Conservation (phyloP, 257 asterid species). For the Rhazya stricta region DNA sequence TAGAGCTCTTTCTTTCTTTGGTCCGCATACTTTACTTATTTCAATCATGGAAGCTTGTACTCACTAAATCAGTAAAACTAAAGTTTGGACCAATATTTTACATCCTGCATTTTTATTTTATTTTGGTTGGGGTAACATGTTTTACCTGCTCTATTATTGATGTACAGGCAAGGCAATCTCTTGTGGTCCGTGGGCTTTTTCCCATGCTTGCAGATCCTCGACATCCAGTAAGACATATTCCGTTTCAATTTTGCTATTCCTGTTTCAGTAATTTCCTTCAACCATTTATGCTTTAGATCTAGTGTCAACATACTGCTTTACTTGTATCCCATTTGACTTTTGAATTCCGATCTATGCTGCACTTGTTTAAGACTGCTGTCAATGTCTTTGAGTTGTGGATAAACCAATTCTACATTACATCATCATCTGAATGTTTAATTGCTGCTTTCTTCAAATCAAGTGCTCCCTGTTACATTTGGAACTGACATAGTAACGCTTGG, state of each 20-base stretch:
- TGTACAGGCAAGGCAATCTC: constrained; percentile 87
- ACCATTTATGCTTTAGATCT: not conserved
- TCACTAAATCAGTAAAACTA: not conserved
- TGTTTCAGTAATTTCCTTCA: not conserved
- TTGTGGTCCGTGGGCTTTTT: constrained; percentile 78
- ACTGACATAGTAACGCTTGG: not conserved
- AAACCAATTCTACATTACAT: not conserved
- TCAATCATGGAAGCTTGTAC: not conserved
- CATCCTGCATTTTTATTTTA: no score
- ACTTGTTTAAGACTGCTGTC: not conserved
- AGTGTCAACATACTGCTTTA: not conserved
- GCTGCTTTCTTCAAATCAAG: constrained; percentile 8
- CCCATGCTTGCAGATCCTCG: constrained; percentile 96
- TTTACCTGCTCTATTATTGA: not conserved
- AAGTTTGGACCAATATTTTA: no score
- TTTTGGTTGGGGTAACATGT: no score
- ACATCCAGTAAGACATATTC: constrained; percentile 61
- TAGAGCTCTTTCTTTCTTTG: not conserved
- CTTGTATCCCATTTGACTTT: not conserved
- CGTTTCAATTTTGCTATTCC: not conserved
- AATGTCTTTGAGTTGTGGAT: not conserved
- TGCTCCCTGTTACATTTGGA: constrained; percentile 2
- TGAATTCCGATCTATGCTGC: not conserved
- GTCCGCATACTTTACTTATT: not conserved
- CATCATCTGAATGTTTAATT: not conserved